phyloP scores from a whole-genome alignment of 1,284 basidiomycete genomes.

The Pascua sp. region DNA sequence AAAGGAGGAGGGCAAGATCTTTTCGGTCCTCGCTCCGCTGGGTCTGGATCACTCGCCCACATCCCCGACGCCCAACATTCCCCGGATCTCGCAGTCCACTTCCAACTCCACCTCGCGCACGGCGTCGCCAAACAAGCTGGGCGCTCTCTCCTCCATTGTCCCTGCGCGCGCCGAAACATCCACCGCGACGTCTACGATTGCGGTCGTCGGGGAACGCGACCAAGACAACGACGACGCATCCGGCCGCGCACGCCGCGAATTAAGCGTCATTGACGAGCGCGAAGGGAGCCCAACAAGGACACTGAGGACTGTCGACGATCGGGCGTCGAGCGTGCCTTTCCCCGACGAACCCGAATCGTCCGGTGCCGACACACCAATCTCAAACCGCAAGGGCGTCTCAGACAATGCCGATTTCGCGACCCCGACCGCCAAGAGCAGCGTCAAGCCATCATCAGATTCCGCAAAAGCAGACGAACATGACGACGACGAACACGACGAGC shows the following conservation, averaged over 20 bases:
- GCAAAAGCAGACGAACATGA: no score
- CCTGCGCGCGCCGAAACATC: slow-evolving; percentile 4
- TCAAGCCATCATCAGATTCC: no score
- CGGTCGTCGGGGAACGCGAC: slow-evolving; percentile 29
- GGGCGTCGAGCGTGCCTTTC: no score
- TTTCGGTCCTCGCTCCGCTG: slow-evolving; percentile 80
- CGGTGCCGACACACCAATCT: no score
- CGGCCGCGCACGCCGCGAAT: slow-evolving; percentile 31
- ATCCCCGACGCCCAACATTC: slow-evolving; percentile 35
- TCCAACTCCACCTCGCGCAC: slow-evolving; percentile 11
- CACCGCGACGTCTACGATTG: slow-evolving; percentile 21
- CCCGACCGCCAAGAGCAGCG: no score
- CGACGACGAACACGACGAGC: no score
- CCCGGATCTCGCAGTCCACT: slow-evolving; percentile 28
- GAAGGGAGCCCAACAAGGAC: slow-evolving; percentile 4
- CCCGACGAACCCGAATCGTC: no score
- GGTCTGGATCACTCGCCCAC: slow-evolving; percentile 43
- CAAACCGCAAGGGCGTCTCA: no score
- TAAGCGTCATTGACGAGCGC: slow-evolving; percentile 47
- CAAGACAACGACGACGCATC: slow-evolving; percentile 10
- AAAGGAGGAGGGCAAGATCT: slow-evolving; percentile 83
- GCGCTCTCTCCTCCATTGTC: background rate
- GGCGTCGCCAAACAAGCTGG: slow-evolving; percentile 22
- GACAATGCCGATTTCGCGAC: no score
- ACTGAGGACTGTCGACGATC: no score